A percentile compares a stretch with the other conserved stretches of the same genome.
phyloP scores from a whole-genome alignment of 305 asterid species.

The Plantago lanceolata region DNA sequence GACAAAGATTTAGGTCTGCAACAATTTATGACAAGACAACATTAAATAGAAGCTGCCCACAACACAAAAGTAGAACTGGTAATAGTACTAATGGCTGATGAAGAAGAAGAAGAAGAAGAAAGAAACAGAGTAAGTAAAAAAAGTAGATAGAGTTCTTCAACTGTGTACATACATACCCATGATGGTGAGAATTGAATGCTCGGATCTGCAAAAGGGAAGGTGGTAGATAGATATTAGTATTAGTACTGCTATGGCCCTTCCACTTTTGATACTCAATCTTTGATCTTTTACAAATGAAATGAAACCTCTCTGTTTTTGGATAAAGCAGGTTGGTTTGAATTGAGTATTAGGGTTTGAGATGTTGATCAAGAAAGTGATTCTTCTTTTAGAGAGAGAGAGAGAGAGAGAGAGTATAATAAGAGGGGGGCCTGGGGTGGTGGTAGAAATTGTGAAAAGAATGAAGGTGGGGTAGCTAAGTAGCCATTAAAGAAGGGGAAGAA shows the following conservation, averaged over 20 bases:
- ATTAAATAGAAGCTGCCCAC: not conserved
- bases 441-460: not conserved
- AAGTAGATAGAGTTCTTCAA: not conserved
- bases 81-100: not conserved
- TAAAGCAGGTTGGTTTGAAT: too few species aligned
- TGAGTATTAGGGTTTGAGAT: slow-evolving; percentile 3
- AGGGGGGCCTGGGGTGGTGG: not conserved
- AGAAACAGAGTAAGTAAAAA: slow-evolving; percentile 5
- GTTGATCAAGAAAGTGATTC: not conserved
- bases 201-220: slow-evolving; percentile 7
- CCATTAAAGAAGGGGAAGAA: slow-evolving; percentile 1
- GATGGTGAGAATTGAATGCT: slow-evolving; percentile 9
- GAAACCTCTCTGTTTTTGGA: not conserved
- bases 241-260: not conserved
- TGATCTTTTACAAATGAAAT: not conserved
- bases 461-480: slow-evolving; percentile 6
- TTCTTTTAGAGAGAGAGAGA: not conserved
- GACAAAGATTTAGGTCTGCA: not conserved
- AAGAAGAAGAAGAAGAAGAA: not conserved
- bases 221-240: not conserved
- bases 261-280: not conserved
- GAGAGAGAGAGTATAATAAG: too few species aligned
- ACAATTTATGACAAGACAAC: not conserved
- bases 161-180: not conserved
- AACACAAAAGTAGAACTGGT: not conserved